A percentile compares a stretch with the other conserved stretches of the same genome.
Evolutionary conservation across 1,284 basidiomycete genomes (phyloP).

Genomic region (Trametes pubescens): DNA sequence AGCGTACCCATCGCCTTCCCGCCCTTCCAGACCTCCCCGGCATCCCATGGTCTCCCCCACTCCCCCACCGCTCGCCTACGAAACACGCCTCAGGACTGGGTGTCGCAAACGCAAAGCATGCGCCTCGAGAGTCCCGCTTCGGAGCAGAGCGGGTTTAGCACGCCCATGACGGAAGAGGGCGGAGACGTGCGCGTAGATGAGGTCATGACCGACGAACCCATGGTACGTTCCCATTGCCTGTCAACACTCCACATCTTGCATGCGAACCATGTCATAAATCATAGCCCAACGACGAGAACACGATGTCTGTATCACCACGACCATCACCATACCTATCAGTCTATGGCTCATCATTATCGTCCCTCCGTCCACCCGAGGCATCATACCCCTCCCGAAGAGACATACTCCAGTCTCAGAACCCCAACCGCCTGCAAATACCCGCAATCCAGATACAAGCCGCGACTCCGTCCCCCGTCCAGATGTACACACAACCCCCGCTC

Average conservation of each 20-base stretch:
- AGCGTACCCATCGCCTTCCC: constrained; percentile 37
- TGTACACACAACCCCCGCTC: constrained; percentile 15
- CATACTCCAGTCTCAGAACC: constrained; percentile 15
- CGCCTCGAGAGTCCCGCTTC: constrained; percentile 62
- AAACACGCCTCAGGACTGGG: constrained; percentile 69
- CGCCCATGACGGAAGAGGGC: constrained; percentile 26
- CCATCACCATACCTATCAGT: not conserved
- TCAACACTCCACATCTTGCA: not conserved
- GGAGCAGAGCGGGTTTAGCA: constrained; percentile 26
- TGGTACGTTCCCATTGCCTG: constrained; percentile 19
- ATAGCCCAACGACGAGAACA: constrained; percentile 19
- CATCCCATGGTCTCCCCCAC: constrained; percentile 14
- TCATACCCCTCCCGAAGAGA: constrained; percentile 9
- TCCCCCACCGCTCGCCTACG: constrained; percentile 18
- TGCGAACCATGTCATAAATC: too few species aligned
- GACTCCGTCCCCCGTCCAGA: constrained; percentile 31
- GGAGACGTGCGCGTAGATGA: constrained; percentile 22
- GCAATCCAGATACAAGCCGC: constrained; percentile 32
- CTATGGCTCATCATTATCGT: constrained; percentile 9
- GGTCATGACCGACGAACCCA: constrained; percentile 27
- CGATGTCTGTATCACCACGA: constrained; percentile 22
- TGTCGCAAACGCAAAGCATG: constrained; percentile 65
- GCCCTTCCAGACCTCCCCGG: constrained; percentile 17
- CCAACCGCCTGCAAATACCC: constrained; percentile 30
- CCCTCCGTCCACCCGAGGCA: constrained; percentile 12